Conservation (phyloP, 2,329 filamentous ascomycete genomes). For the Colletotrichum limetticola region DNA sequence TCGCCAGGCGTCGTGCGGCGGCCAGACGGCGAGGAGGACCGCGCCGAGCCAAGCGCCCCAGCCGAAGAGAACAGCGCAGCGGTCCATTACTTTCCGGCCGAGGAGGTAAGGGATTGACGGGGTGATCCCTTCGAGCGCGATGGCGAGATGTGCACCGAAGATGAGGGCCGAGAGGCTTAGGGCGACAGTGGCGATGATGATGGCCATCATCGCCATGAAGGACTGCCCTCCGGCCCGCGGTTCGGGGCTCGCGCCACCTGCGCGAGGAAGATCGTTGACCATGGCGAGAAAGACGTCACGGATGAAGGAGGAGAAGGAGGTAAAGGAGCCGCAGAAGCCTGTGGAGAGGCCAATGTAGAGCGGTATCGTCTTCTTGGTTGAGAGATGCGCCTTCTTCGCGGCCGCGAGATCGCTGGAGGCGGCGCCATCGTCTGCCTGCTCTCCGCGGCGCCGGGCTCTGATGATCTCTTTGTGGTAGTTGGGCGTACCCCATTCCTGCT, state of each 20-base stretch:
- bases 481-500: constrained; percentile 69
- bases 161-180: constrained; percentile 77
- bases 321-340: constrained; percentile 90
- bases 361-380: constrained; percentile 85
- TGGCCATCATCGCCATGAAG: constrained; percentile 82
- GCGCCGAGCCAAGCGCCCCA: constrained; percentile 83
- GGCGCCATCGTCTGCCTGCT: constrained; percentile 47
- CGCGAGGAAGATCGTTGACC: constrained; percentile 73
- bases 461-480: constrained; percentile 49
- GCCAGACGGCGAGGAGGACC: constrained; percentile 76
- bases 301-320: constrained; percentile 88
- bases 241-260: constrained; percentile 44
- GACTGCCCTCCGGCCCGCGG: constrained; percentile 79
- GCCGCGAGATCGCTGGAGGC: constrained; percentile 50
- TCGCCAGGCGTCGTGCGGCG: constrained; percentile 81
- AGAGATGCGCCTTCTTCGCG: constrained; percentile 67
- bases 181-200: constrained; percentile 77
- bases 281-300: constrained; percentile 83
- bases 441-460: constrained; percentile 45
- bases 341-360: constrained; percentile 88
- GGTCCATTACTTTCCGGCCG: constrained; percentile 72
- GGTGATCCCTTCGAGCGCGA: constrained; percentile 65
- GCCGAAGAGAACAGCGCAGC: constrained; percentile 70
- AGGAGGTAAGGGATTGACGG: constrained; percentile 70
- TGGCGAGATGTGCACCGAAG: constrained; percentile 79